Percentiles rank a stretch among this genome's conserved stretches.
These are phyloP conservation scores for Voacanga thouarsii DNA, from an alignment of 257 asterid species.

Conservation along the genomic window DNA sequence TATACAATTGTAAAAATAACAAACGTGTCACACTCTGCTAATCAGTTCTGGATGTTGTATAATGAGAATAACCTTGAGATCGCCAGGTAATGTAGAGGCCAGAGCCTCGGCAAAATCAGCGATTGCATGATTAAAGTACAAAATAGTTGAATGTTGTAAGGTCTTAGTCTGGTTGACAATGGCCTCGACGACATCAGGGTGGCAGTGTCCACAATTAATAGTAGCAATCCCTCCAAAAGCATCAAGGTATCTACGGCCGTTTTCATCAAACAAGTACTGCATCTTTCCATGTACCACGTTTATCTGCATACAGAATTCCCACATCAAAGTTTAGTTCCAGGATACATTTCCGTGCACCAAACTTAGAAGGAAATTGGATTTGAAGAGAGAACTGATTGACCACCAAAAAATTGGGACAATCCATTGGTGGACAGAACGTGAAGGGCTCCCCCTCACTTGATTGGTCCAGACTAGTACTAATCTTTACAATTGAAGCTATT, in stretches of 20 bases:
- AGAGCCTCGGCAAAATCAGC: constrained; percentile 77
- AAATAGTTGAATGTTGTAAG: constrained; percentile 62
- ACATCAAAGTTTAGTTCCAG: not conserved
- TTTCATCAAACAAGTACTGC: constrained; percentile 72
- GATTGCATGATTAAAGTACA: constrained; percentile 61
- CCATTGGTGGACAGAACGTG: not conserved
- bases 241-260: constrained; percentile 61
- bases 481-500: not conserved
- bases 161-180: constrained; percentile 49
- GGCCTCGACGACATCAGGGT: constrained; percentile 71
- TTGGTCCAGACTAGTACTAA: not conserved
- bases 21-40: not conserved
- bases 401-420: not conserved
- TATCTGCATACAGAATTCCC: constrained; percentile 31
- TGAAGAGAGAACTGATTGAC: not conserved
- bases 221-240: constrained; percentile 79
- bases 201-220: constrained; percentile 77
- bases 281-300: constrained; percentile 71
- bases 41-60: not conserved
- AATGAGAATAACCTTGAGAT: constrained; percentile 48
- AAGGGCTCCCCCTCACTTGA: not conserved
- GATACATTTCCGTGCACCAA: not conserved
- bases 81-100: constrained; percentile 65
- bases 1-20: not conserved
- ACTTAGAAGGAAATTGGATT: too few species aligned